Conservation (phyloP, 768 basidiomycete species). For the Stropharia rugosoannulata region DNA sequence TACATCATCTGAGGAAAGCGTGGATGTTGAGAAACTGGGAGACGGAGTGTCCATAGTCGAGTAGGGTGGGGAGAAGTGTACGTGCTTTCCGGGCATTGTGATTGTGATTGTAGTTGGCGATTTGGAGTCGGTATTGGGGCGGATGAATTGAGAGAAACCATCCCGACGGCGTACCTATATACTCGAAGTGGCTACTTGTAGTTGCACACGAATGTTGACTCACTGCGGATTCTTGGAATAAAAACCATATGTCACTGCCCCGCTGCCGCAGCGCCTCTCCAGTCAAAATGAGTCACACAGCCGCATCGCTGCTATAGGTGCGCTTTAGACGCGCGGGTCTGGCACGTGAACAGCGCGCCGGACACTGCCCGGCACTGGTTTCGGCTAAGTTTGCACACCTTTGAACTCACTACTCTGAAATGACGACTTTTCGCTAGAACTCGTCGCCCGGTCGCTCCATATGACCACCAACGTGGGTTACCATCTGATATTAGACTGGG, state of each 20-base stretch:
- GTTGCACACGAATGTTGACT: background rate
- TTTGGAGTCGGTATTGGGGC: background rate
- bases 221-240: background rate
- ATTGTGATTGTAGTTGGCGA: background rate
- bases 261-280: slow-evolving; percentile 10
- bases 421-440: too few relatives aligned
- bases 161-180: background rate
- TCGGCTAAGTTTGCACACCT: background rate
- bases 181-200: background rate
- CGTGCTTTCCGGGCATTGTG: slow-evolving; percentile 15
- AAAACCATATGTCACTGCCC: slow-evolving; percentile 2
- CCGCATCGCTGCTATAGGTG: background rate
- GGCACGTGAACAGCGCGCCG: background rate
- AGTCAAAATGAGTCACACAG: slow-evolving; percentile 7
- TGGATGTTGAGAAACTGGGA: slow-evolving; percentile 7
- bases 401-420: too few relatives aligned
- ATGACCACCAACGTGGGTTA: too few relatives aligned
- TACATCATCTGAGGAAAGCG: background rate
- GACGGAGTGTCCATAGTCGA: slow-evolving; percentile 3
- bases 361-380: background rate
- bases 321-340: background rate
- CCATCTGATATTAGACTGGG: too few relatives aligned
- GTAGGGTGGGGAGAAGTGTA: slow-evolving; percentile 4
- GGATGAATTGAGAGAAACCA: background rate
- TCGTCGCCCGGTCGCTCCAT: too few relatives aligned